Evolutionary conservation across 768 basidiomycete species (phyloP).

Genomic region (Amanita muscaria): DNA sequence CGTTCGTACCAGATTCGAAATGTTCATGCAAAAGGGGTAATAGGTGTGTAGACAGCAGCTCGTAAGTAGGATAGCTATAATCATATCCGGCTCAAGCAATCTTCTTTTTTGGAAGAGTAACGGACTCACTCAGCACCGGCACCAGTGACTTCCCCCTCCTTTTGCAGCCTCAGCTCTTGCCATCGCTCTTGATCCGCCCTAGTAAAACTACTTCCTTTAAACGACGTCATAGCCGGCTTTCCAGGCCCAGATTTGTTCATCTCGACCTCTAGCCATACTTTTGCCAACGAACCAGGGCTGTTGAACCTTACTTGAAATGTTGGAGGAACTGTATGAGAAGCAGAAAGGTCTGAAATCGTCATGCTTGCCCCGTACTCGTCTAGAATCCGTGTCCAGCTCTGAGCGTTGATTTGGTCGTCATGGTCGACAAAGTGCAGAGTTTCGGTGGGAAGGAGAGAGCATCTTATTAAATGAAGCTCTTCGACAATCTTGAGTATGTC

Average conservation of each 20-base stretch:
- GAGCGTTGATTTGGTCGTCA: too few relatives aligned
- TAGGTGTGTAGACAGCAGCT: constrained; percentile 48
- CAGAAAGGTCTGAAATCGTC: too few relatives aligned
- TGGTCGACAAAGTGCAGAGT: too few relatives aligned
- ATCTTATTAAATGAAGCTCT: too few relatives aligned
- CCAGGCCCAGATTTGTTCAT: background rate
- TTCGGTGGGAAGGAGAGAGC: too few relatives aligned
- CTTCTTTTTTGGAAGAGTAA: too few relatives aligned
- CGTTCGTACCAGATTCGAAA: too few relatives aligned
- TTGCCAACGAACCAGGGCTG: background rate
- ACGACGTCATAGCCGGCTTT: constrained; percentile 23
- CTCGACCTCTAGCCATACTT: constrained; percentile 9
- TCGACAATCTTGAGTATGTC: too few relatives aligned
- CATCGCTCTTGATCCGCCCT: constrained; percentile 41
- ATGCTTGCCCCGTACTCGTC: too few relatives aligned
- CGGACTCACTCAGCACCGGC: constrained; percentile 24
- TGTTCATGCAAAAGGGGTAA: constrained; percentile 44
- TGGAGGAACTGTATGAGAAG: background rate
- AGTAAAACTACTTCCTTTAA: constrained; percentile 34
- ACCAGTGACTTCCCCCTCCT: constrained; percentile 26
- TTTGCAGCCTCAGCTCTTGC: constrained; percentile 31
- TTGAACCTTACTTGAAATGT: constrained; percentile 12
- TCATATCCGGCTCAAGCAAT: constrained; percentile 1
- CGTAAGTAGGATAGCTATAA: constrained; percentile 40
- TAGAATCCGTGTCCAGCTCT: too few relatives aligned